Evolutionary conservation across 371 early-diverging fungal species (phyloP), one percentile per base, ranked within the genome.

Genomic region (Capillidium rhysosporum): DNA sequence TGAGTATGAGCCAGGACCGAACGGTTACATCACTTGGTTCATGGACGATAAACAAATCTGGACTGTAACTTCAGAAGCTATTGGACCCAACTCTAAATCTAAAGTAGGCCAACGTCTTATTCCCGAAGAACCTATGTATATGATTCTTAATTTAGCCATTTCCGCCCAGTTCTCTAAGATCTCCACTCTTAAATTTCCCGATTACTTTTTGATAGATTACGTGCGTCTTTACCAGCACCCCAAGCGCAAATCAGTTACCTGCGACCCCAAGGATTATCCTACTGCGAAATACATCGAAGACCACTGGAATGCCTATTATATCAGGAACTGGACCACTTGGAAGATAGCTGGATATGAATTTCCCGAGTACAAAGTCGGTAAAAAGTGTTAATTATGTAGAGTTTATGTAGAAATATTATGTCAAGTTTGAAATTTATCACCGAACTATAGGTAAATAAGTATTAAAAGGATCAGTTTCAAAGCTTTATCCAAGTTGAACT

Each of bases 141-240:
- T 56, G 16, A 46, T 59, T 40, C 18, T 72, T 57, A 72, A 72
- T 45, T 56, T 72, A 59, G 70, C 67, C 34, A 65, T 72, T 46
- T 67, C 72, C 1, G 26, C 38, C 21, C 57, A 61, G 14, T 73
- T 73, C 56, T 63, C 66, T 1, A 51, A 53, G 18, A 66, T 70
- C 28, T 54, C 64, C 0, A 55, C 49, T 1, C 62, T 70, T 25
- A 40, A 49, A 24, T 63, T 70, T 51, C 72, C 72, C 1, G 63
- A 65, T 24, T 49, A 60, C 41, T 63, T 69, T 62, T 61, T 64
- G 40, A 52, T 71, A 24, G 72, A 73, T 59, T 71, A 71, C 46
- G 59, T 73, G 9, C 65, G 73, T 10, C 55, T 72, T 38, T 73
- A 69, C 63, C 73, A 73, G 43, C 63, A 68, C 44, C 70, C 70